phyloP scores from a whole-genome alignment of 2,329 filamentous ascomycete genomes.

The Trichoderma sp. region DNA sequence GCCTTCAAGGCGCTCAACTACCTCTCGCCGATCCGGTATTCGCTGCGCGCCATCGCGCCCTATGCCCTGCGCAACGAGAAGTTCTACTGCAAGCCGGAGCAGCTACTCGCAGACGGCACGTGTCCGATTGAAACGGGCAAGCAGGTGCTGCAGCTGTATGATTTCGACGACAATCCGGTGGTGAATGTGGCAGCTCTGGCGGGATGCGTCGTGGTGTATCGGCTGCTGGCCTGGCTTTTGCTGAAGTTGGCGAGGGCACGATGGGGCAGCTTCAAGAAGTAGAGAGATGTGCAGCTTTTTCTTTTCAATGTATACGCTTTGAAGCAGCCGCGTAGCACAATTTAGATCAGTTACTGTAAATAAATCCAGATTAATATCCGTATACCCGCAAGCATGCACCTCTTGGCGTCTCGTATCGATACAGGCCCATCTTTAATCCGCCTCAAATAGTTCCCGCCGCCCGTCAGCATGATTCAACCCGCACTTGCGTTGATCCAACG shows the following conservation, averaged over 20 bases:
- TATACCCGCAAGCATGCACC: not conserved
- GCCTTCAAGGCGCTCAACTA: conserved; percentile 71
- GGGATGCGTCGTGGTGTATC: conserved; percentile 64
- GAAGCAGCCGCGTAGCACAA: not conserved
- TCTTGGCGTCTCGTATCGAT: not conserved
- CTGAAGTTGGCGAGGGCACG: conserved; percentile 56
- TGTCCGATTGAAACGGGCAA: conserved; percentile 68
- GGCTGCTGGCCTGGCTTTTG: conserved; percentile 62
- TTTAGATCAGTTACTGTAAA: not conserved
- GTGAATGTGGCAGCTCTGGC: conserved; percentile 65
- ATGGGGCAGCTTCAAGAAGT: conserved; percentile 44
- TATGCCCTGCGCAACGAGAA: conserved; percentile 62
- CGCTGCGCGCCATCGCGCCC: conserved; percentile 65
- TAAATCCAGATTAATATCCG: not conserved
- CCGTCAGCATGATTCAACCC: not conserved
- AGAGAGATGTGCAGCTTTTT: not conserved
- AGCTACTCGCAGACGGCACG: conserved; percentile 59
- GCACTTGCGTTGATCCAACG: not conserved
- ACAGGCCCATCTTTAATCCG: conserved; percentile 7
- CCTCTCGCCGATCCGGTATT: conserved; percentile 70
- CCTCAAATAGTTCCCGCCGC: not conserved
- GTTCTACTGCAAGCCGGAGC: conserved; percentile 64
- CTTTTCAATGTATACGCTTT: not conserved
- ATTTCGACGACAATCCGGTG: conserved; percentile 61
- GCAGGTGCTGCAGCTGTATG: conserved; percentile 68